Evolutionary conservation across 202 grass and related monocot genomes (phyloP).

Genomic region (Setaria italica): DNA sequence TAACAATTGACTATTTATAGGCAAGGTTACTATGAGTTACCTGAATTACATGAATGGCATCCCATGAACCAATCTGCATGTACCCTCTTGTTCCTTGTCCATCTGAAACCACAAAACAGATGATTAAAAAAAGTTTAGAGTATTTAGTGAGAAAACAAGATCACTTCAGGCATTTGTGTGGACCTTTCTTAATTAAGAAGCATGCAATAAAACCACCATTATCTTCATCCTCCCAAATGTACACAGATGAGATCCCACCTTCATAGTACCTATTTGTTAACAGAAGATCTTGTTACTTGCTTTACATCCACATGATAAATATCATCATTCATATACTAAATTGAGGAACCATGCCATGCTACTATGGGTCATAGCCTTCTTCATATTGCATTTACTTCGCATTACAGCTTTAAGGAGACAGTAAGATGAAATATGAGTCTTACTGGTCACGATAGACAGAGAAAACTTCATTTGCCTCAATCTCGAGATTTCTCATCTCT

Average conservation of each 20-base stretch:
- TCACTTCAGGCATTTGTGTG: not conserved
- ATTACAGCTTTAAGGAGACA: constrained; percentile 10
- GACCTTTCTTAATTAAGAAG: constrained; percentile 99
- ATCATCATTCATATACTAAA: not conserved
- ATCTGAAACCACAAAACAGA: constrained; percentile 58
- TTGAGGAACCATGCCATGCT: constrained; percentile 13
- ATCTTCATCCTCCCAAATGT: constrained; percentile 88
- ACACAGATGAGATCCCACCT: constrained; percentile 94
- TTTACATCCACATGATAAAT: constrained; percentile 33
- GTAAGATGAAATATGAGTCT: constrained; percentile 53
- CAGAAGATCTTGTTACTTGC: constrained; percentile 40
- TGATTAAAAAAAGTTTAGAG: constrained; percentile 8
- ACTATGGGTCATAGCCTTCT: constrained; percentile 24
- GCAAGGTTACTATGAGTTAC: constrained; percentile 40
- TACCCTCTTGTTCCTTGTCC: constrained; percentile 79
- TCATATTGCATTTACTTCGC: constrained; percentile 17
- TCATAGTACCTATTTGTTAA: constrained; percentile 87
- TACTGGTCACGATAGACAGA: constrained; percentile 92
- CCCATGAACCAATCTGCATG: constrained; percentile 94
- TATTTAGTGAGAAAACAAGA: constrained; percentile 32
- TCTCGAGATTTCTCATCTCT: constrained; percentile 78
- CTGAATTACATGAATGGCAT: constrained; percentile 99
- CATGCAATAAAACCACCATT: constrained; percentile 83
- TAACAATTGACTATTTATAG: constrained; percentile 22
- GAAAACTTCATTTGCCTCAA: constrained; percentile 94